These are phyloP conservation scores for Suillus lakei DNA, from an alignment of 768 basidiomycete genomes.

Conservation along the genomic window DNA sequence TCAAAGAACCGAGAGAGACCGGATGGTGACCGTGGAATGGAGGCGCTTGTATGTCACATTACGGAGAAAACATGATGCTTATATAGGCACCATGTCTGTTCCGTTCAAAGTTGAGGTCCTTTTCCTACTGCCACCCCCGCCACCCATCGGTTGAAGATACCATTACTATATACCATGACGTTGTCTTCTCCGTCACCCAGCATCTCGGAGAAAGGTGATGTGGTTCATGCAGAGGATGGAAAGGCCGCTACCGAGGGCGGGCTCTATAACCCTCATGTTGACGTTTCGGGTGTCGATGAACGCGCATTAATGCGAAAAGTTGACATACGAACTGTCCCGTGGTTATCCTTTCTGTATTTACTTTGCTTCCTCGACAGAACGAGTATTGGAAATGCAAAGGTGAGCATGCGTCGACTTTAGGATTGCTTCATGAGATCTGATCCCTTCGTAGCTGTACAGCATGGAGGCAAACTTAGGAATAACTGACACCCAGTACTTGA, in stretches of 20 bases:
- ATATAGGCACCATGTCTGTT: background rate
- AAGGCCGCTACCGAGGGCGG: background rate
- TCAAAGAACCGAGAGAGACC: background rate
- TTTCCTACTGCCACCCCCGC: background rate
- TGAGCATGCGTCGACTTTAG: slow-evolving; percentile 6
- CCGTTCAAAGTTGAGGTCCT: background rate
- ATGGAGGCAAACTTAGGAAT: slow-evolving; percentile 63
- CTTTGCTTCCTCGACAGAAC: slow-evolving; percentile 71
- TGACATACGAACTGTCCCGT: slow-evolving; percentile 67
- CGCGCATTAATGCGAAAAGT: slow-evolving; percentile 72
- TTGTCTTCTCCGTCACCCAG: background rate
- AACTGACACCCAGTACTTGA: slow-evolving; percentile 66
- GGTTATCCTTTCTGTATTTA: slow-evolving; percentile 77
- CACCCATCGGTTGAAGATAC: background rate
- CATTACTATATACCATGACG: background rate
- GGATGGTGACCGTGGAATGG: background rate
- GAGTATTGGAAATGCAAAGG: slow-evolving; percentile 51
- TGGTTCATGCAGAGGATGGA: slow-evolving; percentile 12
- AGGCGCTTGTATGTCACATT: background rate
- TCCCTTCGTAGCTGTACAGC: slow-evolving; percentile 57
- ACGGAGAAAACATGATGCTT: background rate
- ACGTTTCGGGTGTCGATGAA: slow-evolving; percentile 67
- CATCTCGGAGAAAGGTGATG: slow-evolving; percentile 15
- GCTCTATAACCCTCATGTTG: slow-evolving; percentile 51
- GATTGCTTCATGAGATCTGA: background rate